Evolutionary conservation across 495 filamentous ascomycete species (phyloP), one percentile per base, ranked within the genome.

Genomic region (Penicillium salamii): DNA sequence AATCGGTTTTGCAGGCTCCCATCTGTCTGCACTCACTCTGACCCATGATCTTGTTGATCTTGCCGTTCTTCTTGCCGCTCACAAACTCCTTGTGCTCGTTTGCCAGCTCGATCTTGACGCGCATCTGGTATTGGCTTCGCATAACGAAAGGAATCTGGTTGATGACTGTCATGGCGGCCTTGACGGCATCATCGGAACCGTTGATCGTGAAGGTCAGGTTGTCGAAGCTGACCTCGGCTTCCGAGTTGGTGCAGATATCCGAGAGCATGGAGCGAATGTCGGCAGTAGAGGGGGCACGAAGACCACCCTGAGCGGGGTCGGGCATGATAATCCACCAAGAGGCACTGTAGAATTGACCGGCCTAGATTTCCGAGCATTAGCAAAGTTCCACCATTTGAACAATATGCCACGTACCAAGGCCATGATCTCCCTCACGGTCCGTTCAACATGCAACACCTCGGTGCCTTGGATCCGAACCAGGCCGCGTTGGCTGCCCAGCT

Each of bases 41-140:
- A 12, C 91, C 91, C 95, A 99, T 97, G 63, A 99, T 99, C 80
- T 99, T 99, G 78, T 99, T 99, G 68, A 99, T 97, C 76, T 99
- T 99, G 71, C 93, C 93, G 59, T 97, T 97, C 78, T 97, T 99
- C 75, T 99, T 99, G 38, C 93, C 93, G 53, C 90, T 95, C 36
- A 98, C 93, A 63, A 98, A 98, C 64, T 98, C 93, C 70, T 98
- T 98, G 70, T 98, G 93, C 73, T 98, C 93, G 62, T 97, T 97
- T 49, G 93, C 95, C 21, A 98, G 85, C 72, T 98, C 93, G 44
- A 98, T 95, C 79, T 96, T 96, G 60, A 97, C 91, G 12, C 90
- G 84, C 66, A 97, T 95, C 61, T 91, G 89, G 55, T 93, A 95
- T 58, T 90, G 87, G 33, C 88, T 84, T 42, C 87, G 85, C 51